Evolutionary conservation across 2,329 filamentous ascomycete genomes (phyloP), one percentile per base, ranked within the genome.

Genomic region (Bipolaris bicolor): DNA sequence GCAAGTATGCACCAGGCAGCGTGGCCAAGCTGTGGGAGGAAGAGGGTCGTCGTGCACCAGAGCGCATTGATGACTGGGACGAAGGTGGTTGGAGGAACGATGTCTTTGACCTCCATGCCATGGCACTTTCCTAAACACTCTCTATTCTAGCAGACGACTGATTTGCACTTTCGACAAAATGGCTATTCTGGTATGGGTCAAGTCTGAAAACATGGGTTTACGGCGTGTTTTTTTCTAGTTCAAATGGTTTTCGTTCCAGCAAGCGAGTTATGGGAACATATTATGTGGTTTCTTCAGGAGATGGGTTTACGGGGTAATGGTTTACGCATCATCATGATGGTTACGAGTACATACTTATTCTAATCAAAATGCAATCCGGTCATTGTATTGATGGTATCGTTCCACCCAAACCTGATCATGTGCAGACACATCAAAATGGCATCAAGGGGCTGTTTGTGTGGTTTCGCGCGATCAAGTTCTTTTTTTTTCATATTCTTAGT

Each of bases 21-120:
- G 80, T 97, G 24, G 90, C 95, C 49, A 92, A 90, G 78, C 77
- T 96, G n/a, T 97, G 92, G 91, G 86, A 94, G 64, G 88, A 92
- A 63, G 90, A 96, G 77, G 92, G 86, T 0, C 78, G 81, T 20
- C 81, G 83, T 60, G 92, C 91, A 0, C 83, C 82, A 18, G 90
- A 96, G 75, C 83, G 87, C 39, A 86, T 96, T 36, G 87, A 93
- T 63, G 90, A 94, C 63, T 88, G 87, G 70, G 85, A 88, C 53
- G 80, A 80, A 45, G 87, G 84, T 15, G 90, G 90, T 0, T 97
- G 92, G 92, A 84, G 90, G 65, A 97, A 96, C 74, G 87, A 87
- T 44, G 88, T 96, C n/a, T 96, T 97, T 60, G 82, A 87, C 65
- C 71, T 83, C 36, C 77, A 80, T 54, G 72, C 77, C 4, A 70